Evolutionary conservation across 805 yeast species (phyloP).

Genomic region (Lipomyces sp.): DNA sequence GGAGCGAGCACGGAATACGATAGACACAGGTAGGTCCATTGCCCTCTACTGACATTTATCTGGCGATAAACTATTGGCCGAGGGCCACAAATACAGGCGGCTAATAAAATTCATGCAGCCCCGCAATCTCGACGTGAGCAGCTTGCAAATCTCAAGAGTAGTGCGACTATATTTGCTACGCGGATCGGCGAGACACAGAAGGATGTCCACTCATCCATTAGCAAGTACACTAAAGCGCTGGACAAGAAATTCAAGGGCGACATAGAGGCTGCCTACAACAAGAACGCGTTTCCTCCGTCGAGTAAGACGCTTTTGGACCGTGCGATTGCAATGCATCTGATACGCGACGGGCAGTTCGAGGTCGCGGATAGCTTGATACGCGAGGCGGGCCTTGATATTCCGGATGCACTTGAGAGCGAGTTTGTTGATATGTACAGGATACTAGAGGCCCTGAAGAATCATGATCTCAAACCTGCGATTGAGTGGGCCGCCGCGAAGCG

Average conservation of each 20-base stretch:
- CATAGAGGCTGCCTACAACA: slow-evolving; percentile 22
- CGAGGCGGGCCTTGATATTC: slow-evolving; percentile 32
- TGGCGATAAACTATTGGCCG: slow-evolving; percentile 3
- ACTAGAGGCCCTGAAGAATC: slow-evolving; percentile 38
- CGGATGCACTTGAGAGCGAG: slow-evolving; percentile 38
- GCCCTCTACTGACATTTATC: not conserved
- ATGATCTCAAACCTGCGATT: slow-evolving; percentile 47
- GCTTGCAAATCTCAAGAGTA: slow-evolving; percentile 14
- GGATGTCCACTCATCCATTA: slow-evolving; percentile 32
- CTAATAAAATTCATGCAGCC: too few relatives aligned
- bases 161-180: slow-evolving; percentile 17
- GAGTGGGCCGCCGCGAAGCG: slow-evolving; percentile 45
- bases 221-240: slow-evolving; percentile 36
- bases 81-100: too few relatives aligned
- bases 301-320: slow-evolving; percentile 37
- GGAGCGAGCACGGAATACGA: slow-evolving; percentile 30
- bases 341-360: slow-evolving; percentile 47
- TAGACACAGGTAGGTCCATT: slow-evolving; percentile 28
- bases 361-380: slow-evolving; percentile 37
- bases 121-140: slow-evolving; percentile 23
- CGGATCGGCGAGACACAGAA: slow-evolving; percentile 34
- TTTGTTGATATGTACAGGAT: slow-evolving; percentile 47
- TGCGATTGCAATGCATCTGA: slow-evolving; percentile 48
- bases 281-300: slow-evolving; percentile 23
- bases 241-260: slow-evolving; percentile 34